Evolutionary conservation across 192 early-diverging fungal genomes (phyloP).

Genomic region (Piromyces sp.): DNA sequence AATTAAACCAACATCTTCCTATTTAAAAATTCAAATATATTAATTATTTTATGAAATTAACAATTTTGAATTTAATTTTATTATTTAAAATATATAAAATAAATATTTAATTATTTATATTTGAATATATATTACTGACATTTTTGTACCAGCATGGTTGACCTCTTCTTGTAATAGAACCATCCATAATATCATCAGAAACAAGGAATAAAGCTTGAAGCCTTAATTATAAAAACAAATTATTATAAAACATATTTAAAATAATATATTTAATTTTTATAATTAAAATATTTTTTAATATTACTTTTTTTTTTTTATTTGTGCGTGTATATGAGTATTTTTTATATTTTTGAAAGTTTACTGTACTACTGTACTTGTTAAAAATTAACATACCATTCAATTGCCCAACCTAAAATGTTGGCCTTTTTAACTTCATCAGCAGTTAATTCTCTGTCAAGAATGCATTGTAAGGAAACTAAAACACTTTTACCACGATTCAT

Average conservation of each 20-base stretch:
- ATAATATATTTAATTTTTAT: too few relatives aligned
- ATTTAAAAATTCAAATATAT: too few relatives aligned
- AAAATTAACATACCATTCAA: conserved; percentile 85
- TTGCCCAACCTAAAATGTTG: conserved; percentile 80
- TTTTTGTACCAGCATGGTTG: conserved; percentile 92
- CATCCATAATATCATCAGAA: conserved; percentile 97
- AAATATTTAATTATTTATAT: too few relatives aligned
- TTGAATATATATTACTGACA: background rate
- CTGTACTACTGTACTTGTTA: too few relatives aligned
- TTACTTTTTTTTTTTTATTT: background rate
- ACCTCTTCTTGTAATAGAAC: conserved; percentile 83
- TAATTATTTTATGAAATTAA: too few relatives aligned
- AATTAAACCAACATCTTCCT: conserved; percentile 61
- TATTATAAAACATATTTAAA: background rate
- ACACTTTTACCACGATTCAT: conserved; percentile 97
- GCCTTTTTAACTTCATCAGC: conserved; percentile 70
- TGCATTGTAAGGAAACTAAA: conserved; percentile 65
- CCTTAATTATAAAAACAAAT: conserved; percentile 20
- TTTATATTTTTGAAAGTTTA: too few relatives aligned
- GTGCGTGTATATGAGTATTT: too few relatives aligned
- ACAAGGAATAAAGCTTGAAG: conserved; percentile 98
- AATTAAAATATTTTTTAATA: too few relatives aligned
- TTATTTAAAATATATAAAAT: background rate
- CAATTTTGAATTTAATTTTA: too few relatives aligned
- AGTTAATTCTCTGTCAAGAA: conserved; percentile 56